Evolutionary conservation across 805 yeast species (phyloP), one percentile per base, ranked within the genome.

Genomic region (Metschnikowia sp.): DNA sequence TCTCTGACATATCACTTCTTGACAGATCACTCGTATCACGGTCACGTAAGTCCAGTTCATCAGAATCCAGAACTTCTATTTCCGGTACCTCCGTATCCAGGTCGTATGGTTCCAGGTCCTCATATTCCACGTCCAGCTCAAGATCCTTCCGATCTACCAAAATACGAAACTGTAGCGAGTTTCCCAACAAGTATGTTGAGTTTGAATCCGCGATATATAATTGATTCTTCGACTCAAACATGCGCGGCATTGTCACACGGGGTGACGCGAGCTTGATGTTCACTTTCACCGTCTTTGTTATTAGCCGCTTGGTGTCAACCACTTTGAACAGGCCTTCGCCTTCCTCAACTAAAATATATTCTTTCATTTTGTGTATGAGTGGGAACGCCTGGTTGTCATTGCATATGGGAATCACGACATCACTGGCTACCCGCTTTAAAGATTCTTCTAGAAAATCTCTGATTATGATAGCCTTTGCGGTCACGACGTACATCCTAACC

Each of bases 341-440:
- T 29, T 56, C 58, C 26, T 56, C 52, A 29, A 56, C 46, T n/a
- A 54, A 7, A 12, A 56, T 40, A 18, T 47, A 45, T 28, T 49
- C 45, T 10, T 32, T 37, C 4, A 18, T 9, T 13, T 32, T 50
- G 28, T 38, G 33, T 10, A 51, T 47, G 28, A 55, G 48, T n/a
- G 58, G 58, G 28, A 36, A 42, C 2, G 54, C 49, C 15, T 46
- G 50, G 28, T 55, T 55, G 37, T 47, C 52, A 26, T 53, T 54
- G n/a, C 44, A 47, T 31, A 52, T 38, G 19, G 45, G 33, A 10
- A 52, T 43, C 6, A n/a, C 33, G 11, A 37, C 26, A 15, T 40
- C 45, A 3, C 44, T 8, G 5, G 36, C 40, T n/a, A 19, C 32
- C 33, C 8, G 7, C n/a, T 40, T 35, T 12, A 29, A 28, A 5